A percentile compares a stretch with the other conserved stretches of the same genome.
These are phyloP conservation scores for Ballota nigra DNA, from an alignment of 257 asterid genomes.

Conservation along the genomic window DNA sequence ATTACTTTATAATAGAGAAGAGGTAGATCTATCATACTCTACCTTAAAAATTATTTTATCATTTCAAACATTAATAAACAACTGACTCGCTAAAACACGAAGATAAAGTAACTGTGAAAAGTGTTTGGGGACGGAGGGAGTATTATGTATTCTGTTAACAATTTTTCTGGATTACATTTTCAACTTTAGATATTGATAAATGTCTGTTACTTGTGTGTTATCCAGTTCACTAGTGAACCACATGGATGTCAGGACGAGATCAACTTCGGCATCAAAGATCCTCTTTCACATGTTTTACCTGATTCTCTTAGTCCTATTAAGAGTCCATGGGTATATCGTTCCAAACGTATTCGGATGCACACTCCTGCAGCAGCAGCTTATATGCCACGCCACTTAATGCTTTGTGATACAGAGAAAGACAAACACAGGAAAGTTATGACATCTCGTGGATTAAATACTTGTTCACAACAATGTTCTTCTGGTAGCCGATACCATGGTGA, in stretches of 20 bases:
- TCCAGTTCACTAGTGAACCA: slow-evolving; percentile 34
- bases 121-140: too few species aligned
- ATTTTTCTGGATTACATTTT: neutral
- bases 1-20: too few species aligned
- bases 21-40: too few species aligned
- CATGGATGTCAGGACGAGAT: slow-evolving; percentile 34
- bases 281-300: slow-evolving; percentile 29
- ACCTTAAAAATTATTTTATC: too few species aligned
- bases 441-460: slow-evolving; percentile 29
- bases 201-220: neutral
- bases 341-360: slow-evolving; percentile 25
- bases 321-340: slow-evolving; percentile 24
- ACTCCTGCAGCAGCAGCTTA: slow-evolving; percentile 24
- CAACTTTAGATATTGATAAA: neutral
- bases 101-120: too few species aligned
- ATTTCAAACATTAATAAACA: too few species aligned
- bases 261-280: slow-evolving; percentile 27
- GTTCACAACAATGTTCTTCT: slow-evolving; percentile 24
- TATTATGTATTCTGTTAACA: slow-evolving; percentile 8
- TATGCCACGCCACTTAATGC: slow-evolving; percentile 14
- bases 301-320: slow-evolving; percentile 28
- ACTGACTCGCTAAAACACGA: too few species aligned
- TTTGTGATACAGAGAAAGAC: slow-evolving; percentile 20
- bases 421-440: slow-evolving; percentile 26
- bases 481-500: slow-evolving; percentile 7